Evolutionary conservation across 148 eudicot species (phyloP), one percentile per base, ranked within the genome.

Genomic region (Vaccinium macrocarpon): DNA sequence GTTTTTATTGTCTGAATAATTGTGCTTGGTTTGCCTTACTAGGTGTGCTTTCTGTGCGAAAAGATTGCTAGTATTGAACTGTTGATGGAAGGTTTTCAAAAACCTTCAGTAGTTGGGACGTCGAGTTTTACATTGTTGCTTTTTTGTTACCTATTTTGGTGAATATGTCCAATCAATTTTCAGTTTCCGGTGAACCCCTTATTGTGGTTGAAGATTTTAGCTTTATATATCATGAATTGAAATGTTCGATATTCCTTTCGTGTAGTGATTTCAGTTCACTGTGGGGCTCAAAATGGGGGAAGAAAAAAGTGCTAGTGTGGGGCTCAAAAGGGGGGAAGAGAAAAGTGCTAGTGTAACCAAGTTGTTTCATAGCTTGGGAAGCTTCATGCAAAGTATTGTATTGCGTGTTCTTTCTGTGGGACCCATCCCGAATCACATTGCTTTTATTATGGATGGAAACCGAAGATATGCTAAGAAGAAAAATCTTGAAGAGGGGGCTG

Each of bases 371-470:
- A 50, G n/a, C 49, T 76, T 85, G 68, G 66, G 81, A 23, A 82
- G 77, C 73, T 64, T 64, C 27, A 29, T 85, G 49, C 59, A 75
- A 13, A 50, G 13, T 32, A 25, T 16, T 29, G 68, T 82, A 62
- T 87, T 81, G 72, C 16, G 84, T 57, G 59, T 88, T 51, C 83
- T 90, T 6, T 78, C 89, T 0, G 57, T 87, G 50, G 92, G 89
- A 35, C 89, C 92, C 49, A 78, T 88, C 79, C 92, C 92, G 3
- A 70, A 70, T 42, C 90, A 90, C 59, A 79, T 88, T n/a, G 90
- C 92, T 12, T 88, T 90, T 18, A 87, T 90, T 70, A 90, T 90
- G 92, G 92, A 90, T 53, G 92, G 92, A 61, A 90, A 90, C 84
- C 82, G 92, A 55, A 88, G 90, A 79, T 88, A 87, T 61, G 90